Evolutionary conservation across 2,329 filamentous ascomycete genomes (phyloP).

Genomic region (Graphilbum fragrans): DNA sequence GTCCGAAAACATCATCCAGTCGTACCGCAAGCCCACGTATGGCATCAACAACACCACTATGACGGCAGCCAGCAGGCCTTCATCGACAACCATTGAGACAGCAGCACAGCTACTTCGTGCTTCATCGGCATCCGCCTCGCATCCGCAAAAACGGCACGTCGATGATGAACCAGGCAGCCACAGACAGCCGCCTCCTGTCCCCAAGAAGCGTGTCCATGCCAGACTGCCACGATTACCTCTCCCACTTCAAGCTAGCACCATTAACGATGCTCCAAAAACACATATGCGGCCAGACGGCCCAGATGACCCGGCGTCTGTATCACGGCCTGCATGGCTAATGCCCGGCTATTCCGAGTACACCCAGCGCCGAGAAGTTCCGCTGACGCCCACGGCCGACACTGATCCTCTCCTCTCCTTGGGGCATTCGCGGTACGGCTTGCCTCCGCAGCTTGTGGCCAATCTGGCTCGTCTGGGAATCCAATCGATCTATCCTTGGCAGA

Average conservation of each 20-base stretch:
- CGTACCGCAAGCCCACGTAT: not conserved
- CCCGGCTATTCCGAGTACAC: slow-evolving; percentile 37
- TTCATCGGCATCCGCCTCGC: too few relatives aligned
- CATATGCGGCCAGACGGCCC: too few relatives aligned
- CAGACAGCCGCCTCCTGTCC: too few relatives aligned
- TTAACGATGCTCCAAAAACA: too few relatives aligned
- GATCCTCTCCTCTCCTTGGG: slow-evolving; percentile 49
- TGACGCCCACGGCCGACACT: slow-evolving; percentile 37
- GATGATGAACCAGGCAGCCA: too few relatives aligned
- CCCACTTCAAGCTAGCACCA: too few relatives aligned
- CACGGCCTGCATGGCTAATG: not conserved
- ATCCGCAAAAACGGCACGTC: too few relatives aligned
- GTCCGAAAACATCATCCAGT: slow-evolving; percentile 7
- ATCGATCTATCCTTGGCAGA: slow-evolving; percentile 70
- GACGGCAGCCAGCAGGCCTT: not conserved
- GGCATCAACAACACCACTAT: slow-evolving; percentile 1
- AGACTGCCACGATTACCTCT: too few relatives aligned
- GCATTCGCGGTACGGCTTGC: slow-evolving; percentile 52
- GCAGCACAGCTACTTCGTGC: too few relatives aligned
- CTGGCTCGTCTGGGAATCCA: slow-evolving; percentile 55
- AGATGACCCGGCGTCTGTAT: too few relatives aligned
- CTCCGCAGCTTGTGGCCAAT: slow-evolving; percentile 47
- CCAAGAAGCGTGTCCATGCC: too few relatives aligned
- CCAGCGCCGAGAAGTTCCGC: slow-evolving; percentile 37
- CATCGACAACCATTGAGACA: too few relatives aligned